Base-by-base conservation (phyloP, 192 early-diverging fungal genomes). In the Coemansia sp. region DNA sequence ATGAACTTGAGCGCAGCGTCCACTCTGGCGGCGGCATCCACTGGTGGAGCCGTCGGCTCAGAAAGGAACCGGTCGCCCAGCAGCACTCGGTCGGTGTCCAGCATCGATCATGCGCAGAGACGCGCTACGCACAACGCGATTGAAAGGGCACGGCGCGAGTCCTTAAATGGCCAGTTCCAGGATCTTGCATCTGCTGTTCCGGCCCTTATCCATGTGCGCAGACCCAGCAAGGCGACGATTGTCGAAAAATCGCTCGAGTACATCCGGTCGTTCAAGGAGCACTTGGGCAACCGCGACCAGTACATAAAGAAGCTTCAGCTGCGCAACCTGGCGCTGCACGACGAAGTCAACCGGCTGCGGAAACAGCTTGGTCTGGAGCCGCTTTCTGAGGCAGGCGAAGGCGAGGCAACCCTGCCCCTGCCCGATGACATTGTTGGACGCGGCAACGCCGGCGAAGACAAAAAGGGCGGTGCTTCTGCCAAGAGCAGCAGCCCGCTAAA, bases 221-320 rank as follows among this genome's bases (percentile, higher is more conserved):
- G 93, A 62, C 93, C 93, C 20, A 90, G 89, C 63, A 94, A 94
- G 70, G 89, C 91, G 38, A 88, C 89, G 61, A 94, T 94, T 62
- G 93, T 94, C 28, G 81, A 88, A 54, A 90, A 91, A 70, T 93
- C 91, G 8, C 78, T 94, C 39, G 91, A 92, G 5, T 91, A 87
- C 76, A 87, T 86, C 64, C 78, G 66, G 14, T 60, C 78, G 15
- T 84, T 84, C 69, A 84, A 81, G 70, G 70, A 66, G 15, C 78
- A 84, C 64, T 45, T 76, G 64, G 65, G 68, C 41, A 77, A 71
- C 61, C 79, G 81, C 66, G 76, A 86, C 66, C 57, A 70, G 66
- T 82, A 78, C 66, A 84, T 85, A 59, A 74, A 71, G 58, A 70
- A 72, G 61, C 67, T 88, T 58, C 75, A 82, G 63, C 71, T 84